Evolutionary conservation across 768 basidiomycete species (phyloP).

Genomic region (Boletus barrowsii): DNA sequence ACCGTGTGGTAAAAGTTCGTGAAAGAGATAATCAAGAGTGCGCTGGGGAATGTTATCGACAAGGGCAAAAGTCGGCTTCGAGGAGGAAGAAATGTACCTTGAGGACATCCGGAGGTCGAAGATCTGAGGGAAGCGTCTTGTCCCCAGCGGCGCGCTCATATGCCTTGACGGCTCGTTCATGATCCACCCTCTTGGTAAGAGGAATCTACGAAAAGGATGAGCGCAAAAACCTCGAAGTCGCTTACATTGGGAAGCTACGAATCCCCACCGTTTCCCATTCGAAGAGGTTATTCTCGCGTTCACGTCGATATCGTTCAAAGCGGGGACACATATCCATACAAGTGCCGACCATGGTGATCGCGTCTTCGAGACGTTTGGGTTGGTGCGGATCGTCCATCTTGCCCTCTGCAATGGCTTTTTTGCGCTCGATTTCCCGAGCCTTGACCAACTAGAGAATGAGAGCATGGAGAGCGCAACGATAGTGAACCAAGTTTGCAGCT

Average conservation of each 20-base stretch:
- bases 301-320: constrained; percentile 88
- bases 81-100: constrained; percentile 46
- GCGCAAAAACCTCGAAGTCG: constrained; percentile 11
- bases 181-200: constrained; percentile 83
- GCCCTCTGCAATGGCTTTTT: constrained; percentile 73
- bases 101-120: constrained; percentile 83
- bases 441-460: constrained; percentile 55
- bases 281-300: constrained; percentile 84
- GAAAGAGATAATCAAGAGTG: constrained; percentile 92
- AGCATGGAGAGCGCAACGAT: constrained; percentile 21
- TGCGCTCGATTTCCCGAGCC: constrained; percentile 67
- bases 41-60: constrained; percentile 39
- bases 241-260: constrained; percentile 1
- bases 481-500: constrained; percentile 23
- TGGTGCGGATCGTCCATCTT: constrained; percentile 86
- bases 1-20: constrained; percentile 65
- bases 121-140: constrained; percentile 86
- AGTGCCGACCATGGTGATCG: constrained; percentile 90
- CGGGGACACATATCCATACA: constrained; percentile 94
- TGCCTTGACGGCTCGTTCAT: constrained; percentile 85
- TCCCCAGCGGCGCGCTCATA: constrained; percentile 95
- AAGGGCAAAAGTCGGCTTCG: background rate
- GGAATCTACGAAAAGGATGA: constrained; percentile 58
- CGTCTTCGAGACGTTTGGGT: constrained; percentile 79
- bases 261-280: constrained; percentile 76